Evolutionary conservation across 768 basidiomycete genomes (phyloP), one percentile per base, ranked within the genome.

Genomic region (Boletus coccyginus): DNA sequence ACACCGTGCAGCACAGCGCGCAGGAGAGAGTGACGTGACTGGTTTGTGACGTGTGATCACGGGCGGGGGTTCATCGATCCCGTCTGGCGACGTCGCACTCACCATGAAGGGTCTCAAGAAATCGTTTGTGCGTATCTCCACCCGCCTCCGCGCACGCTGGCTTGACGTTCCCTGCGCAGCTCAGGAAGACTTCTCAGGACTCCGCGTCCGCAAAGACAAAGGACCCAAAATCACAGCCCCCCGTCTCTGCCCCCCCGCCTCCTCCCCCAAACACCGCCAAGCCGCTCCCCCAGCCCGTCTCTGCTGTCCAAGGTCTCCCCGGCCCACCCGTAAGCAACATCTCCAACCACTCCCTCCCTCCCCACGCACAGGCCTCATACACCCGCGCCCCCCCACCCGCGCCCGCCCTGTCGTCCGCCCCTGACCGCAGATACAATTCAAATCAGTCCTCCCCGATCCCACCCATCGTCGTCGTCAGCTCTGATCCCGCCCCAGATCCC

Each of bases 71-170:
- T 70, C 75, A 77, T 77, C 75, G 75, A 77, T 77, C 68, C 74
- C 66, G 66, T 59, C 66, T 56, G 65, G 61, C 48, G 55, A 62
- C 63, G 55, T 54, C 56, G 39, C 35, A 19, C 51, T 24, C 54
- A 60, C 41, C 47, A 92, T 93, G 91, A 93, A 92, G 77, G 86
- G 85, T 61, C 78, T 93, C 70, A 90, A 88, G 80, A 92, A 90
- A 77, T 88, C 86, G 60, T 74, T 92, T 65, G 90, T 90, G 67
- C 65, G 79, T 72, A 58, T 63, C 56, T 58, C 31, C 59, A 32
- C 47, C 48, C 55, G 45, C 52, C 17, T 53, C 53, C 54, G 55
- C 58, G 48, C 62, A 61, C 65, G 33, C 53, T 29, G 63, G 65
- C 50, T 56, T 65, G 39, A 65, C 61, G 60, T 63, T 46, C 65